Conservation (phyloP, 2,329 filamentous ascomycete species). For the Colletotrichum spaethianum region DNA sequence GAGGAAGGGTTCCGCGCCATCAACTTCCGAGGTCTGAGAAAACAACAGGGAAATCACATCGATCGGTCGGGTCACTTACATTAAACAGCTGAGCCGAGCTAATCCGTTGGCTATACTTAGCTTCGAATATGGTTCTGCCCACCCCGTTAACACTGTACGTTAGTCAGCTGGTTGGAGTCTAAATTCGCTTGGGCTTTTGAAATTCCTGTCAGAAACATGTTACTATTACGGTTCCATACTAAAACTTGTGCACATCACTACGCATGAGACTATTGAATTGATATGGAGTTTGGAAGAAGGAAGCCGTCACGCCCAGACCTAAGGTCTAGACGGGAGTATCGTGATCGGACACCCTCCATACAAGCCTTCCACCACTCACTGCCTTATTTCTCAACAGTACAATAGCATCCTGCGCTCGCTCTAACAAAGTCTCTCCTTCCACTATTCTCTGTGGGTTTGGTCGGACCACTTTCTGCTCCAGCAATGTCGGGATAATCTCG, state of each 20-base stretch:
- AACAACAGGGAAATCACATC: too few species aligned
- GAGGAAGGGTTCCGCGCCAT: too few species aligned
- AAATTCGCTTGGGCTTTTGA: not conserved
- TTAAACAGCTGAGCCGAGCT: not conserved
- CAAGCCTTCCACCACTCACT: slow-evolving; percentile 58
- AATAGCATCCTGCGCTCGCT: slow-evolving; percentile 57
- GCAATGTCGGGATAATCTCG: slow-evolving; percentile 66
- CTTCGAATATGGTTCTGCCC: not conserved
- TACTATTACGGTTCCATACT: not conserved
- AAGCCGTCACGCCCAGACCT: too few species aligned
- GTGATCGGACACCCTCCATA: slow-evolving; percentile 50
- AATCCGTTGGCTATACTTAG: not conserved
- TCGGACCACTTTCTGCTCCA: slow-evolving; percentile 55
- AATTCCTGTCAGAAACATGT: not conserved
- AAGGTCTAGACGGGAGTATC: not conserved
- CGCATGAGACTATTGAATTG: not conserved
- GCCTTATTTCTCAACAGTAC: slow-evolving; percentile 52
- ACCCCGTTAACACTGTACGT: not conserved
- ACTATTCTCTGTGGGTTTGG: slow-evolving; percentile 60
- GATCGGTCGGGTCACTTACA: too few species aligned
- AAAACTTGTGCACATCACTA: not conserved
- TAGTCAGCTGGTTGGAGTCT: not conserved
- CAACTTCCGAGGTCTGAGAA: too few species aligned
- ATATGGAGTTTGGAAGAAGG: not conserved
- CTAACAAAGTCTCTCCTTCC: slow-evolving; percentile 55